Percentiles rank a stretch among this genome's conserved stretches.
phyloP scores from a whole-genome alignment of 2,329 filamentous ascomycete genomes.

The Thelonectria blattea region DNA sequence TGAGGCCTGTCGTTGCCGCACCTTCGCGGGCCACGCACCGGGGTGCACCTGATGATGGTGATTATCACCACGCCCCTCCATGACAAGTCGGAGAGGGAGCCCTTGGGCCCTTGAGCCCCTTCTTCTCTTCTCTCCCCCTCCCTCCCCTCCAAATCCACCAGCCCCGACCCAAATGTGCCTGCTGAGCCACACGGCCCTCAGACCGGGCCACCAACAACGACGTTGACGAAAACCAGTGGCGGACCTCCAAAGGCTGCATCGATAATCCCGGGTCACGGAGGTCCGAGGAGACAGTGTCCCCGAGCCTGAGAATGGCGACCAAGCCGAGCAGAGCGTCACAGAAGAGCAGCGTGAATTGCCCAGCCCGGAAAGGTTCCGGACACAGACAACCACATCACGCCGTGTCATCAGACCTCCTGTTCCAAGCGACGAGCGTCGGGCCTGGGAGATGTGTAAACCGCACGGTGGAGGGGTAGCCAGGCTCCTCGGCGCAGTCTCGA shows the following conservation, averaged over 20 bases:
- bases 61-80: constrained; percentile 23
- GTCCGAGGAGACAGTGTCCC: background rate
- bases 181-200: constrained; percentile 24
- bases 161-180: constrained; percentile 4
- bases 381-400: constrained; percentile 4
- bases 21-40: constrained; percentile 30
- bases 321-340: constrained; percentile 1
- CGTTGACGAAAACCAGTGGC: constrained; percentile 7
- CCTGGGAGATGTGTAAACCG: constrained; percentile 2
- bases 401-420: constrained; percentile 9
- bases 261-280: constrained; percentile 16
- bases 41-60: constrained; percentile 20
- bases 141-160: no score
- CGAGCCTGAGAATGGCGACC: constrained; percentile 1
- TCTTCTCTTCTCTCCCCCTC: background rate
- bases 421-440: constrained; percentile 1
- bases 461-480: constrained; percentile 4
- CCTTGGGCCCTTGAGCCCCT: constrained; percentile 3
- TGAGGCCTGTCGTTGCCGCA: constrained; percentile 35
- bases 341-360: background rate
- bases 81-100: constrained; percentile 8
- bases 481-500: background rate
- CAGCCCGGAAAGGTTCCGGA: constrained; percentile 1
- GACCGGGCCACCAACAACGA: constrained; percentile 6
- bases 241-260: constrained; percentile 13